Base-by-base conservation (phyloP, 2,329 filamentous ascomycete species). In the Cladorrhinum sp. region DNA sequence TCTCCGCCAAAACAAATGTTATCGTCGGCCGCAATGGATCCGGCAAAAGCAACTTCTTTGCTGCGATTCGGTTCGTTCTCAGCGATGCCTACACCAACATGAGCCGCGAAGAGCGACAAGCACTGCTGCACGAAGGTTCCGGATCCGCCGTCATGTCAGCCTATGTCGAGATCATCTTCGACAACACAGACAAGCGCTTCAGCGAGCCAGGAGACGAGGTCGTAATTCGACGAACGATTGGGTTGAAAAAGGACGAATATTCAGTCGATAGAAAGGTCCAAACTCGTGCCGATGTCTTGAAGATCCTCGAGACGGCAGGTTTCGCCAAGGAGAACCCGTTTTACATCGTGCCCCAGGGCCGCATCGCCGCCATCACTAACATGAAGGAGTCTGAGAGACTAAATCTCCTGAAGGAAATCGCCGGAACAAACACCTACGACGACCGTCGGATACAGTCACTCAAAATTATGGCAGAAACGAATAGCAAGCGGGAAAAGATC, bases 21-120 rank as follows among this genome's bases (percentile, higher is more conserved):
- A 96, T 99, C 71, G 95, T 99, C 72, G 95, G 95, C 68, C 94
- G 95, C 80, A 99, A 99, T 87, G 95, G 95, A 67, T 98, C 95
- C 2, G 95, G 95, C 72, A 99, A 99, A 83, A 97, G 92, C 76
- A 99, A 99, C 79, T 99, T 99, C 85, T 99, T 99, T 77, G 94
- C 95, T 56, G 95, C 95, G 50, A 97, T 99, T 76, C 92, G 95
- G 61, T 99, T 99, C 78, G 96, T 98, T 51, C 88, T 99, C 65
- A 95, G 93, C 77, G 95, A 99, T 86, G 92, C 92, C 66, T 99
- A 99, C 77, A 96, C 91, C 50, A 91, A 96, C 75, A 91, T 99
- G 86, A 91, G 90, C 66, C 90, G 94, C 69, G 95, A 99, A 74
- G 94, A 99, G 80, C 91, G 95, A 63, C 92, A 96, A 76, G 92